Percentiles rank a stretch among this genome's conserved stretches.
phyloP scores from a whole-genome alignment of 2,329 filamentous ascomycete species.

The Macrophomina tecta region DNA sequence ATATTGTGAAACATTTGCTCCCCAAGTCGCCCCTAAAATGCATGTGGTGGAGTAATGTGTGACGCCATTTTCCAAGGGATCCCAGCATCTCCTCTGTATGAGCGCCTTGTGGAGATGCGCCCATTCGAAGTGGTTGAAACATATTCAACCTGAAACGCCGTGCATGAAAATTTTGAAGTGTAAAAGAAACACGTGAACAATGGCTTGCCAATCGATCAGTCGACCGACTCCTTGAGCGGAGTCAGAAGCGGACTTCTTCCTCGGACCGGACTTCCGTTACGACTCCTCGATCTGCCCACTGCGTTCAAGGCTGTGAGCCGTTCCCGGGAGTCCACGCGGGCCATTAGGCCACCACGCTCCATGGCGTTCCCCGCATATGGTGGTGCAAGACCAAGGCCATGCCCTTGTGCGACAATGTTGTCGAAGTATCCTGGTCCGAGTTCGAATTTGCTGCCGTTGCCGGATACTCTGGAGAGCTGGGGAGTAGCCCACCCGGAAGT shows the following conservation, averaged over 20 bases:
- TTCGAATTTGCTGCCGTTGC: slow-evolving; percentile 29
- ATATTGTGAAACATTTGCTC: slow-evolving; percentile 18
- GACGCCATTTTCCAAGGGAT: slow-evolving; percentile 21
- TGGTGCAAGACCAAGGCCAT: slow-evolving; percentile 40
- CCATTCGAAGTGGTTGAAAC: neutral
- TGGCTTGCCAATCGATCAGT: slow-evolving; percentile 33
- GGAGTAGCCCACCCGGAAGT: slow-evolving; percentile 73
- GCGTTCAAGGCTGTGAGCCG: slow-evolving; percentile 65
- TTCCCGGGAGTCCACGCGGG: slow-evolving; percentile 86
- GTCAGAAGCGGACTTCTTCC: slow-evolving; percentile 45
- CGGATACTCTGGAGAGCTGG: slow-evolving; percentile 53
- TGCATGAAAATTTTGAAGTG: slow-evolving; percentile 5
- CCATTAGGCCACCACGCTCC: slow-evolving; percentile 73
- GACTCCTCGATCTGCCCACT: slow-evolving; percentile 59
- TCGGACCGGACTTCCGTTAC: slow-evolving; percentile 56
- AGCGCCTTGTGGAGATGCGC: slow-evolving; percentile 10
- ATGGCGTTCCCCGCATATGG: slow-evolving; percentile 49
- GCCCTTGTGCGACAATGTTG: slow-evolving; percentile 37
- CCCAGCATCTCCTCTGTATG: slow-evolving; percentile 9
- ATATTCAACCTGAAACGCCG: slow-evolving; percentile 17
- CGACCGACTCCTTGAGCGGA: slow-evolving; percentile 44
- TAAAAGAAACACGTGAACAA: slow-evolving; percentile 6
- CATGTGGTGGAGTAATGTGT: slow-evolving; percentile 1
- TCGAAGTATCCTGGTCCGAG: slow-evolving; percentile 35
- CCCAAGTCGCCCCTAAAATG: neutral